Conservation (phyloP, 1,284 basidiomycete genomes). For the Coriolopsis trogii region DNA sequence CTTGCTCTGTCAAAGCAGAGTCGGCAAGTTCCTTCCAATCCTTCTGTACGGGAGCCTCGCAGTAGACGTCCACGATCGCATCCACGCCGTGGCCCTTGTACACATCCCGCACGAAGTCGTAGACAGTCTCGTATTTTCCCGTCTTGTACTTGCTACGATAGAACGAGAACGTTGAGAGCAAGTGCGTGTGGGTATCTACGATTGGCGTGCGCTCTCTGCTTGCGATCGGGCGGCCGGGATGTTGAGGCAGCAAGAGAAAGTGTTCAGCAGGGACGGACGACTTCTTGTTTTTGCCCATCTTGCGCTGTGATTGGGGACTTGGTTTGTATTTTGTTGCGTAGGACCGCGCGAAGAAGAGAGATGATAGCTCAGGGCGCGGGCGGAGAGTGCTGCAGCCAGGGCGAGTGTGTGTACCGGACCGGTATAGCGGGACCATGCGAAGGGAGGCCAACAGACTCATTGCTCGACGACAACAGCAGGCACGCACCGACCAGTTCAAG, state of each 20-base stretch:
- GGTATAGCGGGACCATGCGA: constrained; percentile 7
- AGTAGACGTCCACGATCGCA: constrained; percentile 82
- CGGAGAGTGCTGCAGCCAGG: neutral
- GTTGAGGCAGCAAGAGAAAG: constrained; percentile 31
- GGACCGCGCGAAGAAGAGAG: neutral
- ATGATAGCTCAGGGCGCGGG: neutral
- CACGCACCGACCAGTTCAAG: too few relatives aligned
- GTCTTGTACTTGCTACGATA: constrained; percentile 63
- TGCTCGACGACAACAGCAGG: too few relatives aligned
- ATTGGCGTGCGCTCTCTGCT: constrained; percentile 41
- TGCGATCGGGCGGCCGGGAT: constrained; percentile 21
- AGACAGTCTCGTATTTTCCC: constrained; percentile 53
- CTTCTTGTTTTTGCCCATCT: constrained; percentile 39
- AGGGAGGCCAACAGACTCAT: too few relatives aligned
- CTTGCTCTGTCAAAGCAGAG: constrained; percentile 58
- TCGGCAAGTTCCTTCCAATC: constrained; percentile 75
- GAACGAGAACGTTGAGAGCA: constrained; percentile 66
- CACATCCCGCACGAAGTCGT: constrained; percentile 66
- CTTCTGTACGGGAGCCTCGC: constrained; percentile 67
- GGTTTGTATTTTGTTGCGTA: neutral
- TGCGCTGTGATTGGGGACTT: neutral
- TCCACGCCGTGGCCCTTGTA: constrained; percentile 60
- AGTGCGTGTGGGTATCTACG: constrained; percentile 81
- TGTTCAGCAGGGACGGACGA: constrained; percentile 30
- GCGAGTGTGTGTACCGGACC: constrained; percentile 5